Percentiles rank a stretch among this genome's conserved stretches.
Evolutionary conservation across 768 basidiomycete genomes (phyloP).

Genomic region (Tricholoma furcatifolium): DNA sequence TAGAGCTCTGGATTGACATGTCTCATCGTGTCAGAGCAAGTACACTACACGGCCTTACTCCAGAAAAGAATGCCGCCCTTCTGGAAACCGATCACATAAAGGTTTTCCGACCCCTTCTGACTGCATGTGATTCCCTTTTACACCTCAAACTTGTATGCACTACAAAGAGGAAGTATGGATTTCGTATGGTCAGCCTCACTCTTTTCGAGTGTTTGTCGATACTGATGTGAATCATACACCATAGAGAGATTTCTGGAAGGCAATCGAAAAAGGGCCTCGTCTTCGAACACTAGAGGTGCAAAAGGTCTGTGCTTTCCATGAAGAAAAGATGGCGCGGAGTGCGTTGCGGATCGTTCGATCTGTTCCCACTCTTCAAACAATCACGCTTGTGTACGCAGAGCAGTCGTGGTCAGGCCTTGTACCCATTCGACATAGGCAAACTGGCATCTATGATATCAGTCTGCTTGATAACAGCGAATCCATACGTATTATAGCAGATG

Average conservation of each 20-base stretch:
- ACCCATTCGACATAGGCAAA: conserved; percentile 11
- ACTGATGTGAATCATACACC: background rate
- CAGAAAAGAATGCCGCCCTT: conserved; percentile 11
- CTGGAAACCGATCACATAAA: conserved; percentile 19
- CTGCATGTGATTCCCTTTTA: conserved; percentile 14
- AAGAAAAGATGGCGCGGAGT: conserved; percentile 17
- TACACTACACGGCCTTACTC: conserved; percentile 2
- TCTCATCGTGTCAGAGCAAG: conserved; percentile 11
- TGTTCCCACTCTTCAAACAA: conserved; percentile 16
- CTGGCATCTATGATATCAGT: conserved; percentile 16
- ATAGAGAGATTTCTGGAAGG: conserved; percentile 19
- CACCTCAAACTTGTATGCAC: conserved; percentile 21
- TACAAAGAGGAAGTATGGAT: conserved; percentile 17
- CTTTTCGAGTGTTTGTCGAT: background rate
- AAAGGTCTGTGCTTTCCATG: conserved; percentile 15
- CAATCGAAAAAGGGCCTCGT: conserved; percentile 16
- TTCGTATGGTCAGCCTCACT: conserved; percentile 16
- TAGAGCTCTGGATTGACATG: conserved; percentile 21
- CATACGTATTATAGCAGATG: conserved; percentile 14
- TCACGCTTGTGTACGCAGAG: conserved; percentile 15
- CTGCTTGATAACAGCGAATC: background rate
- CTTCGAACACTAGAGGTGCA: conserved; percentile 18
- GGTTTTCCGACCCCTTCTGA: conserved; percentile 18
- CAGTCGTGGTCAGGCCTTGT: conserved; percentile 12
- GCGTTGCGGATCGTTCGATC: conserved; percentile 13